Evolutionary conservation across 2,329 filamentous ascomycete genomes (phyloP), one percentile per base, ranked within the genome.

Genomic region (Botrytis medusae): DNA sequence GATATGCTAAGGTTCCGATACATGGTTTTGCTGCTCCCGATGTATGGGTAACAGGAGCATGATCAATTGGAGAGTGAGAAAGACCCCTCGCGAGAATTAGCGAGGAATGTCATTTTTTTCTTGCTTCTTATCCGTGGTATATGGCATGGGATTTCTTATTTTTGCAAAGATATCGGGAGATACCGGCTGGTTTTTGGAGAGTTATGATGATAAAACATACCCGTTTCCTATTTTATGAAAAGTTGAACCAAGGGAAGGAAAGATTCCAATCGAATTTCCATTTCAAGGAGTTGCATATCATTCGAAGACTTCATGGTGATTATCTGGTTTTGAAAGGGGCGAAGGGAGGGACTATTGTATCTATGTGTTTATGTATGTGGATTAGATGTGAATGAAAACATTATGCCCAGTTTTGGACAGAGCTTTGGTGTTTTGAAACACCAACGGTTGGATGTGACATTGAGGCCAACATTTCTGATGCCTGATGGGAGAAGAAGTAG

Each of bases 161-260:
- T 69, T 57, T 32, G 42, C 40, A 69, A 37, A 42, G 65, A 69
- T 69, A 57, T 69, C 18, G 65, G 65, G 46, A 68, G 37, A 69
- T 57, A 59, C 65, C 51, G 18, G n/a, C 25, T 42, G 34, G 29
- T 32, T 54, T 69, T 57, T 37, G 54, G 48, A 57, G 65, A 68
- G 34, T 68, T 68, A 57, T 57, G 48, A 68, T 68, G 65, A 69
- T 57, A 57, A 69, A 69, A 29, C 65, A 69, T 69, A 69, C 65
- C 65, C 65, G 20, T 65, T 68, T 51, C 37, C 20, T 69, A 69
- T 44, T 42, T 44, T 57, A 57, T 42, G 51, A 59, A 57, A 57
- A 32, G 48, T 69, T 57, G 65, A 57, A 54, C 25, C 34, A 57
- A 57, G 8, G 37, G 12, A 57, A 68, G 25, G 48, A 57, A 57